phyloP scores from a whole-genome alignment of 768 basidiomycete genomes.

The Podaxis carcinomalis region DNA sequence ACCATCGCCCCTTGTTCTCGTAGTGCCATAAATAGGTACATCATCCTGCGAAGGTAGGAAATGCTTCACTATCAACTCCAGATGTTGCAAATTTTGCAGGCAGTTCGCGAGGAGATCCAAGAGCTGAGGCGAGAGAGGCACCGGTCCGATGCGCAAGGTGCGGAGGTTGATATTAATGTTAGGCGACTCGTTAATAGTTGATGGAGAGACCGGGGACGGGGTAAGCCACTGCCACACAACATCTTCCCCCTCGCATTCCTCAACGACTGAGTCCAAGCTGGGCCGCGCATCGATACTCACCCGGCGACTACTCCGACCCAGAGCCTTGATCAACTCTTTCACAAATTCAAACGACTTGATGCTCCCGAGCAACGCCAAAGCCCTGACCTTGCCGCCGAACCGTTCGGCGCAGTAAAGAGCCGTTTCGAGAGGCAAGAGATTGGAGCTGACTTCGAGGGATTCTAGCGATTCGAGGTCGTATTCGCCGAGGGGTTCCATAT shows the following conservation, averaged over 20 bases:
- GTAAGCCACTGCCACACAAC: constrained; percentile 7
- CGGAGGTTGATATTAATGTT: constrained; percentile 17
- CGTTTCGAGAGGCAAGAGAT: constrained; percentile 32
- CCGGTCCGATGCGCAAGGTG: constrained; percentile 33
- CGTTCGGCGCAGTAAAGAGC: constrained; percentile 27
- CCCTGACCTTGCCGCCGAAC: neutral
- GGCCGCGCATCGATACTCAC: neutral
- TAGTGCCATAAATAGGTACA: constrained; percentile 2
- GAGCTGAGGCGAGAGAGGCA: constrained; percentile 37
- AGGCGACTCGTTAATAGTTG: neutral
- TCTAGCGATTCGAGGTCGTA: constrained; percentile 4
- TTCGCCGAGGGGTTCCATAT: neutral
- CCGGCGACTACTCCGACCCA: neutral
- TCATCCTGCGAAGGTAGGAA: constrained; percentile 25
- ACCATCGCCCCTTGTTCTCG: neutral
- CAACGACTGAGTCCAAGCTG: neutral
- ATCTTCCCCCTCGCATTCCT: neutral
- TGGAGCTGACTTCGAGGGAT: constrained; percentile 15
- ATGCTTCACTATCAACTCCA: constrained; percentile 36
- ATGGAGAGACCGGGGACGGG: neutral
- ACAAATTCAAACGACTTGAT: constrained; percentile 8
- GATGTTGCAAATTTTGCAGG: constrained; percentile 28
- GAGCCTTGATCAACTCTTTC: constrained; percentile 3
- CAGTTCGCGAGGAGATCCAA: constrained; percentile 35
- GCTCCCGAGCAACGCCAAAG: neutral